Base-by-base conservation (phyloP, 371 early-diverging fungal species). In the Lichtheimia ornata region DNA sequence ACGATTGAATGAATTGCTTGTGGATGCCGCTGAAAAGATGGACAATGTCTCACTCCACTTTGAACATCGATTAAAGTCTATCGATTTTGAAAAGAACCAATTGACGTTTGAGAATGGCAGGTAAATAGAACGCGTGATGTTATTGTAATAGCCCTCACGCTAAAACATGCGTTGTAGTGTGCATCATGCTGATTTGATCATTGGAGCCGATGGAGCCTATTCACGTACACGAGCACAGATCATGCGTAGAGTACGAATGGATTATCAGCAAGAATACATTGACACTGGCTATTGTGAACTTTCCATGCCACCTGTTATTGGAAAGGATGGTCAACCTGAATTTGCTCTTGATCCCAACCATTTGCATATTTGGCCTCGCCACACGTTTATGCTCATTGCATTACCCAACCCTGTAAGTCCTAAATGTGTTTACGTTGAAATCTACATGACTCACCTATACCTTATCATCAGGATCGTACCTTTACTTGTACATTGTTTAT, bases 401-500 rank as follows among this genome's bases (percentile, higher is more conserved):
- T 81, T 96, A 35, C 97, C 97, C 47, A 97, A 97, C 74, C 84
- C 86, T 57, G 93, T 90, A 76, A 64, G 77, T 66, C 9, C 15
- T 45, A 5, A 1, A 22, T 17, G 47, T 2, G 17, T 17, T 17
- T 47, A 11, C 14, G 0, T 5, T 45, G 4, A 4, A 45, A 47
- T 1, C 22, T n/a, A 47, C 5, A 9, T 35, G 35, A 35, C 35
- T 35, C 4, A 35, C 35, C 4, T 35, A 2, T 11, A 9, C 7
- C 28, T 28, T 28, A 11, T 35, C 11, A 2, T 13, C 30, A 90
- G 90, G 93, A 97, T 79, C 82, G 84, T 30, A 88, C 97, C 2
- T 98, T 98, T 63, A 98, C 98, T 0, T 93, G 94, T 67, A 98
- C 98, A 24, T 73, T 98, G 35, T 98, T 98, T 69, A 94, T 95